phyloP scores from a whole-genome alignment of 768 basidiomycete species.

The Cystobasidium onofrii region DNA sequence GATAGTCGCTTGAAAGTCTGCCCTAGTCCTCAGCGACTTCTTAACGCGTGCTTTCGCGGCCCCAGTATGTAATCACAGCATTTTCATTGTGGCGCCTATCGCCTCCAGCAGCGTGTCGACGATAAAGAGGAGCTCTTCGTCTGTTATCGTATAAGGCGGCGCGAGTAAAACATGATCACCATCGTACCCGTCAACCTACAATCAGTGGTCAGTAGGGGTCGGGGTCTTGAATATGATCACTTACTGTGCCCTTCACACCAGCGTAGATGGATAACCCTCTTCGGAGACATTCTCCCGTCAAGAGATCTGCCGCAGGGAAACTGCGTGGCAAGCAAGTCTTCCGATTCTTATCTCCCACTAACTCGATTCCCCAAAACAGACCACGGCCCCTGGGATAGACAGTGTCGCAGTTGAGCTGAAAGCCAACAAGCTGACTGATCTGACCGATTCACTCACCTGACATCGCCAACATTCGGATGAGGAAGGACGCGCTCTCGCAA shows the following conservation, averaged over 20 bases:
- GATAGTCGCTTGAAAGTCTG: neutral
- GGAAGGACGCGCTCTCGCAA: conserved; percentile 54
- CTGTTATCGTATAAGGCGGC: conserved; percentile 1
- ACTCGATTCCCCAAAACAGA: conserved; percentile 59
- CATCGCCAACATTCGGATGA: conserved; percentile 55
- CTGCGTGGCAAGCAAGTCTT: neutral
- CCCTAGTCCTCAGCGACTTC: too few relatives aligned
- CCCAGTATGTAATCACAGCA: too few relatives aligned
- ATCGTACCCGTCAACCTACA: neutral
- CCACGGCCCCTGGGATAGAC: conserved; percentile 59
- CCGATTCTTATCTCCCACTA: neutral
- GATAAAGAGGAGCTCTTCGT: neutral
- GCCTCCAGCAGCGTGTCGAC: neutral
- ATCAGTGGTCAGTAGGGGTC: neutral
- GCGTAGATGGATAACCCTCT: neutral
- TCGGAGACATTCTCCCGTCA: neutral
- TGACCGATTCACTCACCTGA: conserved; percentile 54
- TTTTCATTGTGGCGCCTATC: neutral
- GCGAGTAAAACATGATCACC: conserved; percentile 14
- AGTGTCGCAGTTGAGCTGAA: too few relatives aligned
- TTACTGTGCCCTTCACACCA: neutral
- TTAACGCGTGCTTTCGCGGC: too few relatives aligned
- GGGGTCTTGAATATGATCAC: neutral
- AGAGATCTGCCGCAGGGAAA: conserved; percentile 42
- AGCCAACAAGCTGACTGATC: too few relatives aligned